Conservation (phyloP, 129 eudicot genomes). For the Flaveria robusta region DNA sequence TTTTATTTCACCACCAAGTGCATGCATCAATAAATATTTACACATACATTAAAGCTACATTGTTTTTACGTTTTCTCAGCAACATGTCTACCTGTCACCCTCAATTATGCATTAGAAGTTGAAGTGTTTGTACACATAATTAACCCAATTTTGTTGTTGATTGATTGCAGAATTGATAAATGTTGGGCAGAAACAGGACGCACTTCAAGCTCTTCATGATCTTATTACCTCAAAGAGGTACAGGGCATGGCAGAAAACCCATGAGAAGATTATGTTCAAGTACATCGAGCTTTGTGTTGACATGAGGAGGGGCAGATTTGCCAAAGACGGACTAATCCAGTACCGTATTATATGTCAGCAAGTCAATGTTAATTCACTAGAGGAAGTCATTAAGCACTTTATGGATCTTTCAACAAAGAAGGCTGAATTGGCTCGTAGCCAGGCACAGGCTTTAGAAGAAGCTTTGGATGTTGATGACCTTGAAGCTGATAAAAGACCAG, state of each 20-base stretch:
- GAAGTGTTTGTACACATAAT: background rate
- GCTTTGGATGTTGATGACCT: conserved; percentile 93
- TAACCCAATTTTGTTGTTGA: background rate
- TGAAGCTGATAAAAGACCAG: conserved; percentile 95
- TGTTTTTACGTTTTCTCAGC: background rate
- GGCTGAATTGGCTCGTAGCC: conserved; percentile 90
- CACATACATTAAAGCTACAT: background rate
- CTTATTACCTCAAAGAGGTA: conserved; percentile 85
- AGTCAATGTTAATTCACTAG: conserved; percentile 82
- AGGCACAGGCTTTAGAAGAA: conserved; percentile 88
- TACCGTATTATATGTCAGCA: conserved; percentile 90
- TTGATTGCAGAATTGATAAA: conserved; percentile 75
- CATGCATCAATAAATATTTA: background rate
- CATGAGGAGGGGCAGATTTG: conserved; percentile 90
- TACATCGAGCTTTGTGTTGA: conserved; percentile 88
- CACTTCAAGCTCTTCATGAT: conserved; percentile 83
- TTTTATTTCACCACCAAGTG: background rate
- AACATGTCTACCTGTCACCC: background rate
- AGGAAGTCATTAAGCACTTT: conserved; percentile 94
- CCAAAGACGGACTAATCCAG: conserved; percentile 98
- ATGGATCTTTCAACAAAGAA: conserved; percentile 89
- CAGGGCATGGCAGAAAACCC: conserved; percentile 92
- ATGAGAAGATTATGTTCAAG: conserved; percentile 88
- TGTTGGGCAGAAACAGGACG: conserved; percentile 90
- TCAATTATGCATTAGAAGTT: background rate